These are phyloP conservation scores for Globisporangium radiosum DNA, from an alignment of 352 stramenopile genomes.

Conservation along the genomic window DNA sequence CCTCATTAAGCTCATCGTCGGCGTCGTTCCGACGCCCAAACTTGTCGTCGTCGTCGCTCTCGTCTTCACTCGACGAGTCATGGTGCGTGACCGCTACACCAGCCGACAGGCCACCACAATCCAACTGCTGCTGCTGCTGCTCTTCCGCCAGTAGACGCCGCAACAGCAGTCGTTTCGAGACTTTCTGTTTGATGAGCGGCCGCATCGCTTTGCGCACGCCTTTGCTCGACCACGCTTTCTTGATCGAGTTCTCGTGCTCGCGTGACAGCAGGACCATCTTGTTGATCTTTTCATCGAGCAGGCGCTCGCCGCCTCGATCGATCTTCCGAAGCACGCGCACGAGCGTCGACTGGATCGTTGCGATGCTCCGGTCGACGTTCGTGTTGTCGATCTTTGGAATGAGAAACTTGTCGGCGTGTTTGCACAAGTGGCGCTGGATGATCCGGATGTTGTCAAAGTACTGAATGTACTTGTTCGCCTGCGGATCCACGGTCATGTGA, in stretches of 20 bases:
- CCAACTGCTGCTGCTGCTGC: no score
- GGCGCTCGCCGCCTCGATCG: conserved; percentile 62
- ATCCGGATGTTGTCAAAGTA: conserved; percentile 89
- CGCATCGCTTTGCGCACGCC: conserved; percentile 82
- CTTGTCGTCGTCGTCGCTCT: conserved; percentile 55
- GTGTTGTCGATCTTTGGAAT: conserved; percentile 89
- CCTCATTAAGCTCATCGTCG: conserved; percentile 51
- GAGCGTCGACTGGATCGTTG: conserved; percentile 80
- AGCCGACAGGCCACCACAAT: conserved; percentile 16
- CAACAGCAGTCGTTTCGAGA: conserved; percentile 73
- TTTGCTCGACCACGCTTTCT: conserved; percentile 86
- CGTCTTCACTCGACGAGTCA: conserved; percentile 63
- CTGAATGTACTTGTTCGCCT: conserved; percentile 90
- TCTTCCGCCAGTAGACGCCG: conserved; percentile 73
- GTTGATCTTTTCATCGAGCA: conserved; percentile 70
- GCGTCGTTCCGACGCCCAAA: conserved; percentile 25
- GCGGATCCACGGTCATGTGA: conserved; percentile 86
- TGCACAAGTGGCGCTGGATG: conserved; percentile 83
- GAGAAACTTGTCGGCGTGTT: conserved; percentile 76
- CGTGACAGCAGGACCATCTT: conserved; percentile 83
- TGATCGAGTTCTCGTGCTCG: conserved; percentile 84
- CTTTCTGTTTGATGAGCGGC: conserved; percentile 80
- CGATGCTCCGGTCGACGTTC: conserved; percentile 82
- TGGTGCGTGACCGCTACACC: conserved; percentile 21
- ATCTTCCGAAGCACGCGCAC: conserved; percentile 78